Conservation (phyloP, 129 eudicot species). For the Chrysanthemum lavandulifolium region DNA sequence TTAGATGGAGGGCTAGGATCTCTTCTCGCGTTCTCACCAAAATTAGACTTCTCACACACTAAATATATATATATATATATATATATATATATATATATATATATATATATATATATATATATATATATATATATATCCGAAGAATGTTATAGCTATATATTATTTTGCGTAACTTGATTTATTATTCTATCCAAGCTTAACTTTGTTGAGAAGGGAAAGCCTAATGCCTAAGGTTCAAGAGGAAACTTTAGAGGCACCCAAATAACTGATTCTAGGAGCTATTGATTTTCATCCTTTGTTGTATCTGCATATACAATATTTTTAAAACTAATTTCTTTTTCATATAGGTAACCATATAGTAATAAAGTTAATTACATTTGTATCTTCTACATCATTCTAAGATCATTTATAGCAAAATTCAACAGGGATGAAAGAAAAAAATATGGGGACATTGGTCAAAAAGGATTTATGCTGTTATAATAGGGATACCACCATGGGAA, state of each 20-base stretch:
- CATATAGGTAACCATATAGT: no score
- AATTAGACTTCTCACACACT: no score
- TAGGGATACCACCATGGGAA: not conserved
- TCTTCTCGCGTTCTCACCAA: no score
- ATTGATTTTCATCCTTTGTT: constrained; percentile 56
- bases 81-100: no score
- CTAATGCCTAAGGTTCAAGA: constrained; percentile 34
- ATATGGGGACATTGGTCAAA: not conserved
- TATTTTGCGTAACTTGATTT: constrained; percentile 3
- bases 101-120: no score
- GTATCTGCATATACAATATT: constrained; percentile 30
- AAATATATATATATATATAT: no score
- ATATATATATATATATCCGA: not conserved
- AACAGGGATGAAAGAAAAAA: constrained; percentile 1
- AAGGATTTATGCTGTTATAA: not conserved
- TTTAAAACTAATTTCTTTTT: no score
- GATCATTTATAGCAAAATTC: no score
- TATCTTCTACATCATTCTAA: no score
- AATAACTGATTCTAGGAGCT: constrained; percentile 53
- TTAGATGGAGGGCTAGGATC: no score
- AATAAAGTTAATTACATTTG: no score
- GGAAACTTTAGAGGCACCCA: constrained; percentile 46
- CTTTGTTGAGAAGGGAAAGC: constrained; percentile 49
- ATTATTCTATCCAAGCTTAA: constrained; percentile 43
- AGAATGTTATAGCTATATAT: constrained; percentile 5